Base-by-base conservation (phyloP, 1,139 yeast genomes). In the Candida smagusa region DNA sequence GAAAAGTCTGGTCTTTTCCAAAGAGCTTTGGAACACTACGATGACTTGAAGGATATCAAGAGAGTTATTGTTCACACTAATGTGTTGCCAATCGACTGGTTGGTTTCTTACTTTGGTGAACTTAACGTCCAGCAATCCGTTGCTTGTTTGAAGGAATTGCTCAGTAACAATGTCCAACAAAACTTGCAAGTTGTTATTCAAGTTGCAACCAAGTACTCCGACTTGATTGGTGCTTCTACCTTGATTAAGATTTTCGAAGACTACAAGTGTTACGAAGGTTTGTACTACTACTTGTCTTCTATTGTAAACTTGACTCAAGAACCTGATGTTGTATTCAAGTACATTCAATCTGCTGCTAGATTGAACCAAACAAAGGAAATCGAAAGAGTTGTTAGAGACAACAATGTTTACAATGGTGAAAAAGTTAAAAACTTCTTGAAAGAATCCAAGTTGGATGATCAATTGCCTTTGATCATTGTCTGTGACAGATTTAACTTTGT, bases 161-260 rank as follows among this genome's bases (percentile, higher is more conserved):
- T 92, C 59, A 79, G 83, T 50, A 73, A 77, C 53, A 87, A 90
- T 61, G 71, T 86, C 59, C 86, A 88, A 50, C 95, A 84, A 62
- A 90, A 90, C 66, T 71, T 92, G 57, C 97, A 90, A 67, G 86
- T 87, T 45, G 95, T 88, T 23, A 89, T 92, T 46, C 98, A 92
- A 69, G 96, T 92, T 42, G 96, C 98, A 24, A 89, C 96, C 44
- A 92, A 90, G 64, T 94, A 86, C 65, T 87, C 96, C 36, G 98
- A 92, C 50, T 77, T 92, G 53, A 82, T 94, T 54, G 98, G 98
- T 22, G 80, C 97, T 6, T 70, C 79, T 49, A 80, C 83, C 46
- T 74, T 92, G 61, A 86, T 94, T 61, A 86, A 89, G 61, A 67
- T 94, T 46, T 94, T 92, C 62, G 98, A 92, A 66, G 96, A 89